A percentile compares a stretch with the other conserved stretches of the same genome.
phyloP scores from a whole-genome alignment of 305 asterid genomes.

The Fraxinus angustifolia region DNA sequence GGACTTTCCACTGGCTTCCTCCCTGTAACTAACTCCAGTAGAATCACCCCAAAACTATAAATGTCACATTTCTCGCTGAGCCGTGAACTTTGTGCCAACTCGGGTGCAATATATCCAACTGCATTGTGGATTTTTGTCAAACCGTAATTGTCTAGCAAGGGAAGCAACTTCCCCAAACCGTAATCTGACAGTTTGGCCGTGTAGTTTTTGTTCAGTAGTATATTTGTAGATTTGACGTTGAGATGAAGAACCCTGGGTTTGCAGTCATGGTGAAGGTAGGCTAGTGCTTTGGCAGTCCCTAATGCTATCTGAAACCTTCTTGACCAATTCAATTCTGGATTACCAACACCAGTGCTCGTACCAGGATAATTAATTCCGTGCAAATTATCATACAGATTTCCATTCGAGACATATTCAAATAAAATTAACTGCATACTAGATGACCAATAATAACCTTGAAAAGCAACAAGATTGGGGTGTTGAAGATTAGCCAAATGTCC shows the following conservation, averaged over 20 bases:
- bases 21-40: constrained; percentile 80
- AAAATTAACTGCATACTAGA: constrained; percentile 70
- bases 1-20: constrained; percentile 83
- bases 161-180: constrained; percentile 71
- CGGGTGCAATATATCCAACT: constrained; percentile 90
- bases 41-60: constrained; percentile 73
- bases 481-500: constrained; percentile 68
- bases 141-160: constrained; percentile 47
- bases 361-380: constrained; percentile 66
- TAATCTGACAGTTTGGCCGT: constrained; percentile 61
- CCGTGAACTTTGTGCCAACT: constrained; percentile 68
- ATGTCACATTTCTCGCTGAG: constrained; percentile 75
- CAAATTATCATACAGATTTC: constrained; percentile 71
- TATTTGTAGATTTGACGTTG: constrained; percentile 70
- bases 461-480: constrained; percentile 64
- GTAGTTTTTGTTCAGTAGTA: constrained; percentile 61
- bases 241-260: constrained; percentile 77
- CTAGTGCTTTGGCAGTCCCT: constrained; percentile 68
- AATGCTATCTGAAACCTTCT: constrained; percentile 71
- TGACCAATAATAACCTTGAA: constrained; percentile 93
- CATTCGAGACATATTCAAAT: constrained; percentile 61
- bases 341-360: constrained; percentile 60
- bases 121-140: constrained; percentile 66
- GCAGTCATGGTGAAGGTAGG: constrained; percentile 92
- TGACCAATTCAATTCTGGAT: constrained; percentile 66